Base-by-base conservation (phyloP, 768 basidiomycete species). In the Grammothele lineata region DNA sequence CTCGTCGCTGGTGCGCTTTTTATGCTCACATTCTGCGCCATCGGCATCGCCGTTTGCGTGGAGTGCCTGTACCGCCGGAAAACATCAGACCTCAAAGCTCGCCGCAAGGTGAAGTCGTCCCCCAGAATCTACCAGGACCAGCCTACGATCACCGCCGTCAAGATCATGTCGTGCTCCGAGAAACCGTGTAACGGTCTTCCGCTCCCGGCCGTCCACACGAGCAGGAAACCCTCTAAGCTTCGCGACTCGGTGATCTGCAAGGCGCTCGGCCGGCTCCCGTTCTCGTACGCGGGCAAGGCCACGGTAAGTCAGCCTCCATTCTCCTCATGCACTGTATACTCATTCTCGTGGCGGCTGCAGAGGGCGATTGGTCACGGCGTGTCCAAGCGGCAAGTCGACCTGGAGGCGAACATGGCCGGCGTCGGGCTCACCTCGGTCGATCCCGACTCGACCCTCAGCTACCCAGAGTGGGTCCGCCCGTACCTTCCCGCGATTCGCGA, bases 181-280 rank as follows among this genome's bases (percentile, higher is more conserved):
- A 47, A 43, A 19, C 3, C 15, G 12, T 4, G 34, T 45, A 18
- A 23, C 9, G 45, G 19, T 15, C 36, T 43, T 1, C 45, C 40
- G n/a, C 24, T 42, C n/a, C 45, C 50, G 18, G 45, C 22, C 1
- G 33, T 50, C 14, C 44, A 35, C 14, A 42, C 38, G 14, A 35
- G 21, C 21, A 44, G 26, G 7, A 32, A 40, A 21, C 42, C 45
- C 19, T 51, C 40, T 25, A 44, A 37, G 18, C 40, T 47, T 7
- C 27, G 51, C 46, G 46, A 53, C 46, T 53, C 51, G 19, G 42
- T 53, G n/a, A 32, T 53, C 8, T 47, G 51, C 35, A 43, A 25
- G 24, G 42, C 24, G 27, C 42, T 53, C 10, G 32, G 46, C n/a
- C 42, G 37, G 26, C 19, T 48, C 10, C 9, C 42, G 3, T 37